These are phyloP conservation scores for Agrostemma githago DNA, from an alignment of 148 eudicot species.

Conservation along the genomic window DNA sequence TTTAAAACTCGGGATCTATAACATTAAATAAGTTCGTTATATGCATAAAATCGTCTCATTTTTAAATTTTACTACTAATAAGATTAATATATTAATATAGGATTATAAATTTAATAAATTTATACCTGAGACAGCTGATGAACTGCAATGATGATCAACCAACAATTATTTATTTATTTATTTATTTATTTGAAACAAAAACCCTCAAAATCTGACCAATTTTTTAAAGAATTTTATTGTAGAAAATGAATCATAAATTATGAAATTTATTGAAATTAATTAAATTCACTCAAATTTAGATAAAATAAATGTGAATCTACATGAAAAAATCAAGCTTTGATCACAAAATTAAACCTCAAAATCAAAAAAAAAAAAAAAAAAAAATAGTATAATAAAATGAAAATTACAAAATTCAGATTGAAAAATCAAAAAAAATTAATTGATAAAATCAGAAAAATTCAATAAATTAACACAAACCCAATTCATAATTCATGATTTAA, in stretches of 20 bases:
- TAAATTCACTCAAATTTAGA: slow-evolving; percentile 8
- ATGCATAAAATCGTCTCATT: background rate
- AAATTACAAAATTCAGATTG: background rate
- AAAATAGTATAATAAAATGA: background rate
- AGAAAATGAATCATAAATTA: background rate
- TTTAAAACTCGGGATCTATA: background rate
- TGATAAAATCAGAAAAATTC: slow-evolving; percentile 5
- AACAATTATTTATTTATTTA: slow-evolving; percentile 11
- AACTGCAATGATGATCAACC: slow-evolving; percentile 16
- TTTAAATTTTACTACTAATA: background rate
- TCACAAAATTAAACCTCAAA: background rate
- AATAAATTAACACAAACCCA: slow-evolving; percentile 10
- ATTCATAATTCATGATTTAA: background rate
- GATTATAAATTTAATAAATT: background rate
- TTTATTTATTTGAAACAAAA: slow-evolving; percentile 3
- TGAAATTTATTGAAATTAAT: background rate
- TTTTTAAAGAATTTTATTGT: background rate
- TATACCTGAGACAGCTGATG: slow-evolving; percentile 30
- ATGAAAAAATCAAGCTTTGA: background rate
- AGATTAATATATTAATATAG: too few species aligned
- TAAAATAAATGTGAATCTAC: background rate
- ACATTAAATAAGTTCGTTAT: background rate
- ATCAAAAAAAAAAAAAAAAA: too few species aligned
- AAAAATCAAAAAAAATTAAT: background rate
- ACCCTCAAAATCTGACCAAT: slow-evolving; percentile 9